These are phyloP conservation scores for Epichloe elymi DNA, from an alignment of 2,329 filamentous ascomycete genomes.

Conservation along the genomic window DNA sequence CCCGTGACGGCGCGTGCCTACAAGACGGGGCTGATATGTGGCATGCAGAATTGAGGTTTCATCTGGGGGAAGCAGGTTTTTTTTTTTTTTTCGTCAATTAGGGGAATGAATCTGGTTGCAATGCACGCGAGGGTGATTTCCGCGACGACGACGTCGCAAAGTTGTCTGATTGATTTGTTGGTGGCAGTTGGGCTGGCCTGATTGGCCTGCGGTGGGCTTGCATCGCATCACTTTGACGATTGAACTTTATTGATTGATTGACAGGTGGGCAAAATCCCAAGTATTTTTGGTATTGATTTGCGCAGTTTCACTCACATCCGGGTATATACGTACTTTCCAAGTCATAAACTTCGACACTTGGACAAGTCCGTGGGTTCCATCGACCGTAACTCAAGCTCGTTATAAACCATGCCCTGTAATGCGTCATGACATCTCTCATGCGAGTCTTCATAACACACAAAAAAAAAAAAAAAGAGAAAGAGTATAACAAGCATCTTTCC, in stretches of 20 bases:
- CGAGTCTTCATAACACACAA: not conserved
- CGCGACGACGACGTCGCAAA: too few species aligned
- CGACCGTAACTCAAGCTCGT: slow-evolving; percentile 1
- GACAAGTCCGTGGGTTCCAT: not conserved
- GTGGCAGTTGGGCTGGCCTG: not conserved
- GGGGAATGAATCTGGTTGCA: too few species aligned
- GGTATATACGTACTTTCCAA: slow-evolving; percentile 4
- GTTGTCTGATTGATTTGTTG: not conserved
- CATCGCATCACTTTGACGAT: not conserved
- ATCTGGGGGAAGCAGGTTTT: too few species aligned
- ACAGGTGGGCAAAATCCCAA: not conserved
- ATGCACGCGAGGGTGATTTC: too few species aligned
- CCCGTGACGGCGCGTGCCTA: too few species aligned
- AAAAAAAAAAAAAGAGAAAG: not conserved
- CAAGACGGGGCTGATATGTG: too few species aligned
- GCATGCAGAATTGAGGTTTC: too few species aligned
- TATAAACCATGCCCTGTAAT: not conserved
- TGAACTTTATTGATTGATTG: not conserved
- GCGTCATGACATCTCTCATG: not conserved
- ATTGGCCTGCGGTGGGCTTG: too few species aligned
- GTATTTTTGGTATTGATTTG: not conserved
- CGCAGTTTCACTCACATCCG: slow-evolving; percentile 1
- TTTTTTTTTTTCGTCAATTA: too few species aligned
- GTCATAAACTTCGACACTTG: not conserved
- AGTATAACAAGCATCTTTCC: not conserved